A percentile compares a stretch with the other conserved stretches of the same genome.
phyloP scores from a whole-genome alignment of 805 yeast genomes.

The Candida parachauliodes region DNA sequence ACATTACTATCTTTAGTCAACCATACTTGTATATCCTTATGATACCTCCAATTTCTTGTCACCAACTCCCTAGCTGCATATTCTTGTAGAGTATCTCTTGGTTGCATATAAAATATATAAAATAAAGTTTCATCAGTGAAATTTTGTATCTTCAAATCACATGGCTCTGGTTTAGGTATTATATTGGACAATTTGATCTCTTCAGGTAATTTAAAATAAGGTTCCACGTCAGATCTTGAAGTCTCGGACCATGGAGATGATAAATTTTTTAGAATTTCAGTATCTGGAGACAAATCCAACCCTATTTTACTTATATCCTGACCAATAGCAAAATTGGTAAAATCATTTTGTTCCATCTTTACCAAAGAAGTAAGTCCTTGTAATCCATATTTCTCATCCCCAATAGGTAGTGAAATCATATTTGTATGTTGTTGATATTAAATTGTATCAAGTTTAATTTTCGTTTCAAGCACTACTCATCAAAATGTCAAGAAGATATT shows the following conservation, averaged over 20 bases:
- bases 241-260: conserved; percentile 97
- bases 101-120: conserved; percentile 89
- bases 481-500: conserved; percentile 29
- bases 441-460: neutral
- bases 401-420: conserved; percentile 21
- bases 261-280: conserved; percentile 58
- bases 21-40: conserved; percentile 95
- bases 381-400: conserved; percentile 52
- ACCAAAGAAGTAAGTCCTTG: conserved; percentile 59
- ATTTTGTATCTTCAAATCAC: conserved; percentile 49
- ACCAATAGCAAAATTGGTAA: conserved; percentile 67
- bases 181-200: conserved; percentile 30
- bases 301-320: conserved; percentile 69
- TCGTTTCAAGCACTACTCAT: conserved; percentile 2
- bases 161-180: conserved; percentile 39
- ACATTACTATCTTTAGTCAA: conserved; percentile 86
- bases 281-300: conserved; percentile 48
- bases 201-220: conserved; percentile 65
- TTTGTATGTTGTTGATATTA: neutral
- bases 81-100: conserved; percentile 90
- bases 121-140: conserved; percentile 91
- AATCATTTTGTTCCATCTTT: conserved; percentile 59
- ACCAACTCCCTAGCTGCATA: conserved; percentile 88
- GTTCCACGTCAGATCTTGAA: conserved; percentile 85
- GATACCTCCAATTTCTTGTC: conserved; percentile 94